Base-by-base conservation (phyloP, 2,329 filamentous ascomycete genomes). In the Berkeleyomyces basicola region DNA sequence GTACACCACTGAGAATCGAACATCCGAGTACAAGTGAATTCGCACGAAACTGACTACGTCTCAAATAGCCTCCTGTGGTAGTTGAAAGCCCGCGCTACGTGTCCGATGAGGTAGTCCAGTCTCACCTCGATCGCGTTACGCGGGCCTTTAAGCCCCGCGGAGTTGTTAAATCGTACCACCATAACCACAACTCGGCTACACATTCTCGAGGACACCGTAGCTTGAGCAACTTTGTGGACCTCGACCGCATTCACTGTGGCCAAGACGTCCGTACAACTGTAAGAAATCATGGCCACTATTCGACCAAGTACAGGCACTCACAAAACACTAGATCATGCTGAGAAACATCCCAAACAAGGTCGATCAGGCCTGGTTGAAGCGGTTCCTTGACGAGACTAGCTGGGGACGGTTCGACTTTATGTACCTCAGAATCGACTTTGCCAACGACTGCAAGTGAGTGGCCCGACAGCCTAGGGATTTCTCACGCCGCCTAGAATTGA, bases 321-420 rank as follows among this genome's bases (percentile, higher is more conserved):
- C 3, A n/a, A 14, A 44, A 33, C 3, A 7, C 46, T 23, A 90
- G 86, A 88, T 97, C 67, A 96, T 97, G 92, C 74, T 96, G 40
- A 85, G 92, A 46, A 96, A 97, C 71, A 92, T 96, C 55, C 92
- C 92, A 1, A 96, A 96, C 74, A 90, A 91, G 68, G 85, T 96
- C 63, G 83, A 90, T 68, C 83, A 90, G 72, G 76, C 79, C 0
- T 85, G 87, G 76, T 75, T 96, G 14, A 95, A 95, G 76, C 74
- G 78, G 0, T 85, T 95, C 63, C 78, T 97, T 11, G 88, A 96
- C 69, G 79, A 86, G 66, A 87, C 84, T 14, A 89, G 85, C 71
- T 83, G 80, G 73, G 90, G 90, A 39, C 85, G 86, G 66, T 97
- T 95, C 71, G 91, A 97, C 70, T 97, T 97, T 72, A 84, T 95